Percentiles rank a stretch among this genome's conserved stretches.
Conservation (phyloP, 2,329 filamentous ascomycete species). For the Clarireedia paspali region DNA sequence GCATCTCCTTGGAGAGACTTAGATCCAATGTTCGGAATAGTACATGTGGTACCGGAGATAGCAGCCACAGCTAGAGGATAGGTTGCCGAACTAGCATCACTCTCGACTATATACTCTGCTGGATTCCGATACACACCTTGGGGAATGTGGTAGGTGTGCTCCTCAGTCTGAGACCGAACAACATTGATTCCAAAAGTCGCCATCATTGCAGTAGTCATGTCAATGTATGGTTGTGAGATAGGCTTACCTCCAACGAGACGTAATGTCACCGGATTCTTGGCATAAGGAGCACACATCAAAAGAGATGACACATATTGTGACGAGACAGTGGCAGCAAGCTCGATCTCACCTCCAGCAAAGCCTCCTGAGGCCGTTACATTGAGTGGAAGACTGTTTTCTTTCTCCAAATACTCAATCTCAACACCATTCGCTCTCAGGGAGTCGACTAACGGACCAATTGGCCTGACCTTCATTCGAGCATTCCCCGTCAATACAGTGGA, state of each 20-base stretch:
- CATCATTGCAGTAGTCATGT: slow-evolving; percentile 99
- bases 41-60: slow-evolving; percentile 92
- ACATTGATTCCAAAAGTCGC: slow-evolving; percentile 79
- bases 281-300: slow-evolving; percentile 93
- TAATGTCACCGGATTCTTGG: slow-evolving; percentile 86
- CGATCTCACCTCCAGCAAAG: slow-evolving; percentile 78
- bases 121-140: slow-evolving; percentile 79
- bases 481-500: slow-evolving; percentile 87
- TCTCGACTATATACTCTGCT: slow-evolving; percentile 81
- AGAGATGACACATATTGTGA: slow-evolving; percentile 99
- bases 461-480: slow-evolving; percentile 89
- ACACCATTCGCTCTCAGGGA: slow-evolving; percentile 82
- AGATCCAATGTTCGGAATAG: slow-evolving; percentile 91
- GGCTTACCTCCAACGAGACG: slow-evolving; percentile 92
- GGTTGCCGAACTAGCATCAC: slow-evolving; percentile 94
- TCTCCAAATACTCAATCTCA: slow-evolving; percentile 77
- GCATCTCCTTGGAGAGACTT: slow-evolving; percentile 91
- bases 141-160: slow-evolving; percentile 91
- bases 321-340: slow-evolving; percentile 88
- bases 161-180: slow-evolving; percentile 65
- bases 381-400: slow-evolving; percentile 75
- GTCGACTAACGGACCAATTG: slow-evolving; percentile 88
- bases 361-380: slow-evolving; percentile 75
- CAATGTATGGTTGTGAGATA: slow-evolving; percentile 93
- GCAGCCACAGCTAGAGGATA: slow-evolving; percentile 92